Percentiles rank a stretch among this genome's conserved stretches.
Conservation (phyloP, 306 rosid genomes). For the Alnus glutinosa region DNA sequence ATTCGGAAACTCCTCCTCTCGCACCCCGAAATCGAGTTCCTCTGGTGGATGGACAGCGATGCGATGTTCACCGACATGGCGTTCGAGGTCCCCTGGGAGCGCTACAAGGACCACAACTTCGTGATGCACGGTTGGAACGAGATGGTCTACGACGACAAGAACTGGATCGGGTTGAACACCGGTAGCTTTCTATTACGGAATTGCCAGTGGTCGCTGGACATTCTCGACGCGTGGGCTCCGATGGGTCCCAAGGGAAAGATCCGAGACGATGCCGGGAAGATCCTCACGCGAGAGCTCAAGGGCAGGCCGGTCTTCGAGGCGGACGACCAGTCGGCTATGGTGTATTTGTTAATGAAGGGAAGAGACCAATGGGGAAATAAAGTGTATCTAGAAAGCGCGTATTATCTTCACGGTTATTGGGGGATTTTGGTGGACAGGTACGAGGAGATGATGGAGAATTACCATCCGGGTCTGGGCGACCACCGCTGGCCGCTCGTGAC, state of each 20-base stretch:
- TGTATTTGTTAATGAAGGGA: constrained; percentile 56
- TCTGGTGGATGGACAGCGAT: constrained; percentile 98
- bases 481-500: constrained; percentile 95
- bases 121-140: constrained; percentile 91
- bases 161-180: constrained; percentile 89
- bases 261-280: constrained; percentile 81
- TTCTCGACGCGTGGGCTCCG: constrained; percentile 92
- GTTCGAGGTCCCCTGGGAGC: constrained; percentile 86
- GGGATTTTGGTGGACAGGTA: constrained; percentile 83
- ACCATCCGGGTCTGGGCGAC: constrained; percentile 83
- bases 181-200: constrained; percentile 75
- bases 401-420: constrained; percentile 87
- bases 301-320: constrained; percentile 81
- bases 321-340: constrained; percentile 87
- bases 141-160: constrained; percentile 73
- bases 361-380: constrained; percentile 71
- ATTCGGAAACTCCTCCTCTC: constrained; percentile 69
- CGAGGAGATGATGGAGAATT: constrained; percentile 75
- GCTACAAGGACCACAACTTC: constrained; percentile 64
- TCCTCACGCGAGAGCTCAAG: constrained; percentile 64
- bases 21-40: constrained; percentile 76
- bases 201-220: constrained; percentile 77
- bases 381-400: constrained; percentile 68
- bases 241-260: constrained; percentile 91
- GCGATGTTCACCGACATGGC: constrained; percentile 97